A percentile compares a stretch with the other conserved stretches of the same genome.
Conservation (phyloP, 2,329 filamentous ascomycete species). For the Pseudocercospora pini-densiflorae region DNA sequence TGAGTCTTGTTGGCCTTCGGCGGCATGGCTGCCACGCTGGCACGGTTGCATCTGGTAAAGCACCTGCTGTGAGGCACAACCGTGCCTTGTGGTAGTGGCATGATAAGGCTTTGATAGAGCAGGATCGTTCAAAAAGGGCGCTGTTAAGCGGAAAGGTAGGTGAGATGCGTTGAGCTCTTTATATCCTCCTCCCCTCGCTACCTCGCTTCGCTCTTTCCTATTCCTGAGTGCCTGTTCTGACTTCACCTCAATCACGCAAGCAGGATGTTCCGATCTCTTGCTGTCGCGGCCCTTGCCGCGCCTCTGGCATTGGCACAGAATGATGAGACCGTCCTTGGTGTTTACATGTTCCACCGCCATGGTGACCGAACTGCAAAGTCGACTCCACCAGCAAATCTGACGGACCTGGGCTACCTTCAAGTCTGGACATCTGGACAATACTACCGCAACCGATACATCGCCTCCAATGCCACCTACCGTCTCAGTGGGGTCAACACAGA, state of each 20-base stretch:
- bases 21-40: slow-evolving; percentile 11
- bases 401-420: slow-evolving; percentile 77
- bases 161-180: slow-evolving; percentile 12
- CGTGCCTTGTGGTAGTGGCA: slow-evolving; percentile 3
- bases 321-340: slow-evolving; percentile 74
- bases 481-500: slow-evolving; percentile 71
- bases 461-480: slow-evolving; percentile 59
- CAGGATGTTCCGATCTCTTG: slow-evolving; percentile 22
- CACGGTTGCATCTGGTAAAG: slow-evolving; percentile 12
- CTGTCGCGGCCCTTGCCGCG: slow-evolving; percentile 31
- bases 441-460: slow-evolving; percentile 78
- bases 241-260: background rate
- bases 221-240: background rate
- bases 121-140: background rate
- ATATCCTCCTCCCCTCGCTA: slow-evolving; percentile 19
- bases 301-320: slow-evolving; percentile 36
- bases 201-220: slow-evolving; percentile 6
- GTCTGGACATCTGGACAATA: slow-evolving; percentile 73
- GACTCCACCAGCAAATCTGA: slow-evolving; percentile 72
- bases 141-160: background rate
- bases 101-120: slow-evolving; percentile 3
- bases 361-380: slow-evolving; percentile 85
- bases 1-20: slow-evolving; percentile 6
- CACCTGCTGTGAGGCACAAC: background rate
- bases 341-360: slow-evolving; percentile 87